phyloP scores from a whole-genome alignment of 1,284 basidiomycete genomes.

The Entoloma clypeatum region DNA sequence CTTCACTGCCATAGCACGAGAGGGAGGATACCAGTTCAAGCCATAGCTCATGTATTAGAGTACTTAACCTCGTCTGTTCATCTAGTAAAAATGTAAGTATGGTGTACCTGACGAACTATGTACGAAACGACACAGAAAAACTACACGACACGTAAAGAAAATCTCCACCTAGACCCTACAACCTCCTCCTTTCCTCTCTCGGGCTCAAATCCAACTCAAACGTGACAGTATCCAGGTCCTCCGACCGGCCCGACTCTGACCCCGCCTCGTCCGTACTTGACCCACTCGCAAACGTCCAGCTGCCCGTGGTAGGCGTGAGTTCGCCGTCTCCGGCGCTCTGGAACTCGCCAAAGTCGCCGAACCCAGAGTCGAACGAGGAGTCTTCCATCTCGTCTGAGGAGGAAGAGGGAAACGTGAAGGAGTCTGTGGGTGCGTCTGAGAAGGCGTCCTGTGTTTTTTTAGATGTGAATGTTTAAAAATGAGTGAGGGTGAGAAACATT shows the following conservation, averaged over 20 bases:
- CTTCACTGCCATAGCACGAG: slow-evolving; percentile 63
- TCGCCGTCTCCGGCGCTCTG: slow-evolving; percentile 56
- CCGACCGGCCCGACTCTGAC: slow-evolving; percentile 17
- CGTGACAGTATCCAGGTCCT: slow-evolving; percentile 8
- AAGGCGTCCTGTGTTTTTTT: slow-evolving; percentile 54
- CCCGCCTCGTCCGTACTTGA: slow-evolving; percentile 24
- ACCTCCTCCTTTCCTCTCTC: slow-evolving; percentile 5
- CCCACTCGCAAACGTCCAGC: slow-evolving; percentile 54
- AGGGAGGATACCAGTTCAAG: slow-evolving; percentile 55
- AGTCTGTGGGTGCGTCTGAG: slow-evolving; percentile 60
- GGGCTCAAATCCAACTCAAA: slow-evolving; percentile 12
- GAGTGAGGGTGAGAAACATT: slow-evolving; percentile 4
- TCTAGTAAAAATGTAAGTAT: slow-evolving; percentile 1
- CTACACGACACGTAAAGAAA: neutral
- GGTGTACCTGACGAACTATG: neutral
- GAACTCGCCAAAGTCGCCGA: slow-evolving; percentile 74
- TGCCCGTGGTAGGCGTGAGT: slow-evolving; percentile 60
- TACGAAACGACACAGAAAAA: neutral
- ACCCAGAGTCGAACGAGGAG: slow-evolving; percentile 55
- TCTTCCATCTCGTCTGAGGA: slow-evolving; percentile 59
- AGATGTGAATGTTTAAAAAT: slow-evolving; percentile 10
- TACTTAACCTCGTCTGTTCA: too few species aligned
- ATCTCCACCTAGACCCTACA: slow-evolving; percentile 3
- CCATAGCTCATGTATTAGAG: slow-evolving; percentile 5
- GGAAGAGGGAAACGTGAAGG: slow-evolving; percentile 57